Percentiles rank a stretch among this genome's conserved stretches.
These are phyloP conservation scores for Macrolepiota albuminosa DNA, from an alignment of 768 basidiomycete species.

Conservation along the genomic window DNA sequence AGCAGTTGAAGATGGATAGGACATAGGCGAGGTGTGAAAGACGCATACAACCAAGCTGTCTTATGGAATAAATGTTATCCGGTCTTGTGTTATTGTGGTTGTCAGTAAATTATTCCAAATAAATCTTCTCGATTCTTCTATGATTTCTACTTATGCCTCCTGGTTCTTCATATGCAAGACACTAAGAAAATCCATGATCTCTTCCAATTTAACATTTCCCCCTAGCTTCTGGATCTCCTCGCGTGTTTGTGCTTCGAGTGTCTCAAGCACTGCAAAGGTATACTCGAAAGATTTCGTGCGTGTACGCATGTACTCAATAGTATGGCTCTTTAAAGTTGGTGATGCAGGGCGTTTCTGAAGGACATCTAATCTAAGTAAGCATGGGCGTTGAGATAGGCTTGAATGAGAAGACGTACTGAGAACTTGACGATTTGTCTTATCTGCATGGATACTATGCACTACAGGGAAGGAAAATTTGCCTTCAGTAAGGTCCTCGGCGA, in stretches of 20 bases:
- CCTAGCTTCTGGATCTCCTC: slow-evolving; percentile 59
- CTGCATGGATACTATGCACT: slow-evolving; percentile 82
- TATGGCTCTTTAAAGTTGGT: slow-evolving; percentile 73
- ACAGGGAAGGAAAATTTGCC: slow-evolving; percentile 98
- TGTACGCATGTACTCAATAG: slow-evolving; percentile 72
- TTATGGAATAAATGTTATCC: background rate
- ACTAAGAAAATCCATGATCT: background rate
- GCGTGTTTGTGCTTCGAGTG: slow-evolving; percentile 62
- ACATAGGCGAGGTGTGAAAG: background rate
- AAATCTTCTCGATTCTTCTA: background rate
- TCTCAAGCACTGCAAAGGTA: slow-evolving; percentile 63
- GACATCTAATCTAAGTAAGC: slow-evolving; percentile 49
- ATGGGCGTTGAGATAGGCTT: background rate
- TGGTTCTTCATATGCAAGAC: background rate
- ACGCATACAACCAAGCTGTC: background rate
- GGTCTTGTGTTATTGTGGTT: background rate
- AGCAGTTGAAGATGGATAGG: background rate
- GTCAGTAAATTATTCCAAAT: background rate
- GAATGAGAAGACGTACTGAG: slow-evolving; percentile 56
- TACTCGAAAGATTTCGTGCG: slow-evolving; percentile 87
- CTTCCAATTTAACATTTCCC: background rate
- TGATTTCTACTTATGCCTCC: no score
- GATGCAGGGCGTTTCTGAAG: slow-evolving; percentile 85
- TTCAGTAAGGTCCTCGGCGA: slow-evolving; percentile 91
- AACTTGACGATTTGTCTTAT: slow-evolving; percentile 72